These are phyloP conservation scores for Phytophthora tentaculata DNA, from an alignment of 352 stramenopile genomes.

Conservation along the genomic window DNA sequence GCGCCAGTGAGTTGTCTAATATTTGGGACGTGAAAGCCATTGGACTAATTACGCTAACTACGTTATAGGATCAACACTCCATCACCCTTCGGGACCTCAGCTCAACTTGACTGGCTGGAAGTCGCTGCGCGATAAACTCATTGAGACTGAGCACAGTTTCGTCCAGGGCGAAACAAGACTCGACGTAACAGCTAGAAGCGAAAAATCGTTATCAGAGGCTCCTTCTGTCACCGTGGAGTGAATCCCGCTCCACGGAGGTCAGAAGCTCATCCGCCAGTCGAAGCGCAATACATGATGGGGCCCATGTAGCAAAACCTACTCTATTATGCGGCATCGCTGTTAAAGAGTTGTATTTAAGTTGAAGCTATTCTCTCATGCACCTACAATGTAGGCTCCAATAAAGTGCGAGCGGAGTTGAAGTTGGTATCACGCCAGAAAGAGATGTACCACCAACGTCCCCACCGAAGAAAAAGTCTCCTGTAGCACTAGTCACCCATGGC, in stretches of 20 bases:
- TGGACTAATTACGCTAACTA: neutral
- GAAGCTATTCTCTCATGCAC: slow-evolving; percentile 14
- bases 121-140: slow-evolving; percentile 60
- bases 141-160: slow-evolving; percentile 40
- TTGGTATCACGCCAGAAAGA: slow-evolving; percentile 2
- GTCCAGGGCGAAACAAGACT: slow-evolving; percentile 23
- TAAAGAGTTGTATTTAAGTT: neutral
- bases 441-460: slow-evolving; percentile 12
- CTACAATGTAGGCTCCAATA: neutral
- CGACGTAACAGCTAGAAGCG: slow-evolving; percentile 12
- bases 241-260: neutral
- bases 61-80: slow-evolving; percentile 12
- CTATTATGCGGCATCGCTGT: no score
- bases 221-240: slow-evolving; percentile 23
- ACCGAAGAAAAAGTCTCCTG: slow-evolving; percentile 18
- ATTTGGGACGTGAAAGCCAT: slow-evolving; percentile 1
- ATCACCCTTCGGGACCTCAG: slow-evolving; percentile 26
- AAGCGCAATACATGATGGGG: slow-evolving; percentile 27
- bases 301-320: slow-evolving; percentile 12
- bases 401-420: slow-evolving; percentile 26
- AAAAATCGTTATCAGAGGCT: slow-evolving; percentile 13
- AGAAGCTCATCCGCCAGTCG: neutral
- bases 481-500: slow-evolving; percentile 4
- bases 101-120: slow-evolving; percentile 57
- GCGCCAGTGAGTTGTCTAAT: slow-evolving; percentile 11